phyloP scores from a whole-genome alignment of 2,329 filamentous ascomycete genomes.

The Xylaria sp. region DNA sequence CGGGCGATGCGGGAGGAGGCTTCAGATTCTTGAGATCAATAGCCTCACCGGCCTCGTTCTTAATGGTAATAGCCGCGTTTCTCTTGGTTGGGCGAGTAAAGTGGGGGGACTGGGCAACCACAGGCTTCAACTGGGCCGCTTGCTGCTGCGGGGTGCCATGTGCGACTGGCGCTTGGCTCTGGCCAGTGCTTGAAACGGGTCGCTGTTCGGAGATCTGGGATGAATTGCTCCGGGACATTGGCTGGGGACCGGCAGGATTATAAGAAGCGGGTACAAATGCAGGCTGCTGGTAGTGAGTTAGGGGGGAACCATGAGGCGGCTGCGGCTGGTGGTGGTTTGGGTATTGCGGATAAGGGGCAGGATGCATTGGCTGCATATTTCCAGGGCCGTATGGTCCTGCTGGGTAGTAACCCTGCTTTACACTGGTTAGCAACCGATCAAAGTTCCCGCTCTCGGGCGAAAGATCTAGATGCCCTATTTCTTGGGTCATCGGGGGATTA shows the following conservation, averaged over 20 bases:
- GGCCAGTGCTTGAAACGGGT: constrained; percentile 72
- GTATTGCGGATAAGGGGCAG: constrained; percentile 50
- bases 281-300: constrained; percentile 58
- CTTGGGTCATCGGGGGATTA: constrained; percentile 40
- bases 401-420: constrained; percentile 72
- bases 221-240: constrained; percentile 81
- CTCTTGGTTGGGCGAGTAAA: constrained; percentile 67
- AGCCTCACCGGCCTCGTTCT: constrained; percentile 81
- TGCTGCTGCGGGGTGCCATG: constrained; percentile 71
- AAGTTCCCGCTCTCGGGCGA: constrained; percentile 76
- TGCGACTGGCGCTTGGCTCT: constrained; percentile 67
- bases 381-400: constrained; percentile 53
- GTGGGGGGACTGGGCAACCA: constrained; percentile 56
- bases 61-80: constrained; percentile 84
- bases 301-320: constrained; percentile 55
- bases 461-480: constrained; percentile 60
- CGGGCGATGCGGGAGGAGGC: constrained; percentile 62
- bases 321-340: constrained; percentile 37
- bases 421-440: constrained; percentile 77
- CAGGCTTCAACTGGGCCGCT: constrained; percentile 64
- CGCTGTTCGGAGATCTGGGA: constrained; percentile 78
- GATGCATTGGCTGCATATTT: constrained; percentile 43
- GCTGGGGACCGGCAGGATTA: constrained; percentile 58
- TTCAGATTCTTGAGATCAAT: constrained; percentile 74
- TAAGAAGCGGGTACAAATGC: constrained; percentile 55